Evolutionary conservation across 352 stramenopile genomes (phyloP), one percentile per base, ranked within the genome.

Genomic region (Phytophthora citrophthora): DNA sequence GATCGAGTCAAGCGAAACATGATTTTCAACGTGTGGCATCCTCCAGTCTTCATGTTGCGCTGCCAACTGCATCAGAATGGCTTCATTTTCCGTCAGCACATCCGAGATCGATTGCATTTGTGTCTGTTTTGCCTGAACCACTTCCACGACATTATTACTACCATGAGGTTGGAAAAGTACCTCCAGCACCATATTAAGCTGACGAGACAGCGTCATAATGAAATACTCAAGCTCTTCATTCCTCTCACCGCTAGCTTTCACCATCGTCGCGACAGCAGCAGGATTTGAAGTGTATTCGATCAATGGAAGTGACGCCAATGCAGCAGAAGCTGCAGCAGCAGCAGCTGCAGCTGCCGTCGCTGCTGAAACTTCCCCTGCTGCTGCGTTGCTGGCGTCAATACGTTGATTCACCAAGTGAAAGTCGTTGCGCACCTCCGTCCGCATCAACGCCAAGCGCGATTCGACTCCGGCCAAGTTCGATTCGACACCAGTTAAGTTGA

Each of bases 121-220:
- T 34, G 72, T 56, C 54, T 90, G 79, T 9, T 72, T 74, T 4
- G 34, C 45, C 29, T 83, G 77, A 3, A 77, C 55, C 1, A 54
- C 41, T 6, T 59, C 44, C 23, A 84, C 61, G 0, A 68, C 65
- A 23, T 81, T 66, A 15, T 53, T 70, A 4, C 54, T 45, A 4
- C 27, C 54, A 13, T 81, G 70, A 1, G 79, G 71, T 32, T 81
- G 74, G 52, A 90, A 89, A 12, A 90, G 67, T 26, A 89, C 69
- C 44, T 84, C 77, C 41, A 90, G 71, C 53, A 86, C 79, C 47
- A 79, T 56, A 53, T 90, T 86, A 20, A 90, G 71, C 55, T 90
- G 81, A 7, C 77, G 51, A 0, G 81, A 79, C 2, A 90, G 63
- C 26, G 71, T 82, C 73, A 88, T 78, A 18, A 83, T 48, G 47